phyloP scores from a whole-genome alignment of 768 basidiomycete species.

The Boletus eberwhitei region DNA sequence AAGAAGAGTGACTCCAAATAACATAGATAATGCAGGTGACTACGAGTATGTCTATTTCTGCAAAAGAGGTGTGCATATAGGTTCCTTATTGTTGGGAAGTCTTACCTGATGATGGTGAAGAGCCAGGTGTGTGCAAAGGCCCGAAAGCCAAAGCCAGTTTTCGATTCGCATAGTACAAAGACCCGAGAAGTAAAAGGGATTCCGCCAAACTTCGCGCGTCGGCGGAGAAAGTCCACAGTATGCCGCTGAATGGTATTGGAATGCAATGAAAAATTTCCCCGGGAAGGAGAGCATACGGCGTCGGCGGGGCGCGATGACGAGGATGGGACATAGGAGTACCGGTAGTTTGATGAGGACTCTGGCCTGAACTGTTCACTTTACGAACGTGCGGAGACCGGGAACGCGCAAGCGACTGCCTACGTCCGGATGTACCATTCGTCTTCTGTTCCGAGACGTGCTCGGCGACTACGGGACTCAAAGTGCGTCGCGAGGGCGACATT shows the following conservation, averaged over 20 bases:
- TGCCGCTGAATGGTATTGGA: constrained; percentile 40
- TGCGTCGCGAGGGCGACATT: constrained; percentile 24
- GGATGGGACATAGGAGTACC: constrained; percentile 41
- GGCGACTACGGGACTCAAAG: constrained; percentile 20
- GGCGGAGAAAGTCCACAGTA: constrained; percentile 47
- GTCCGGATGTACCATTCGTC: constrained; percentile 33
- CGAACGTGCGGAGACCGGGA: constrained; percentile 64
- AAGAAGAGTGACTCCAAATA: constrained; percentile 55
- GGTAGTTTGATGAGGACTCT: constrained; percentile 34
- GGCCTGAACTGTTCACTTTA: constrained; percentile 30
- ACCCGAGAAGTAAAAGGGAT: constrained; percentile 59
- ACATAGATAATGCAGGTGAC: constrained; percentile 57
- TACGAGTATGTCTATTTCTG: constrained; percentile 60
- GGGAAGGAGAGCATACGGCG: constrained; percentile 42
- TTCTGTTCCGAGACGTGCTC: constrained; percentile 33
- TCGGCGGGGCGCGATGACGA: constrained; percentile 36
- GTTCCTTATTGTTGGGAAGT: not conserved
- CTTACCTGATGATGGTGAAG: constrained; percentile 54
- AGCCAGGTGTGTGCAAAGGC: constrained; percentile 25
- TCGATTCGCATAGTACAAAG: constrained; percentile 53
- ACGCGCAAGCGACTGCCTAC: constrained; percentile 58
- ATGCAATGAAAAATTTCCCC: constrained; percentile 44
- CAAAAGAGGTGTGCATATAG: constrained; percentile 3
- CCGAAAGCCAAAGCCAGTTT: constrained; percentile 28
- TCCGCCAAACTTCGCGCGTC: constrained; percentile 64